A percentile compares a stretch with the other conserved stretches of the same genome.
Evolutionary conservation across 2,329 filamentous ascomycete species (phyloP).

Genomic region (Cladosporium oxysporum): DNA sequence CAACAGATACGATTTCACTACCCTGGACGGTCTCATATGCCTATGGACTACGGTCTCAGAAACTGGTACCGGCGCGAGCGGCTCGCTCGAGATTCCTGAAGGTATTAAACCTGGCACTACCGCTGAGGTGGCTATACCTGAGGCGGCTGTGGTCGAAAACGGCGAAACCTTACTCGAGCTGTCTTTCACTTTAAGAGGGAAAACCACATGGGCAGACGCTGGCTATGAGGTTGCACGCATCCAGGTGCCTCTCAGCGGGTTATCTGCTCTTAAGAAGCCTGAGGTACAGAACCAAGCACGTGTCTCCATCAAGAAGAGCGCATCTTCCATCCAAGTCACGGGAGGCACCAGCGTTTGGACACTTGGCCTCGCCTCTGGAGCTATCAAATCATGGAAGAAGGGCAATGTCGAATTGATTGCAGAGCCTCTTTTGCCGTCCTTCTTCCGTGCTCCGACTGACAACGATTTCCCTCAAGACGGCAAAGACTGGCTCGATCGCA

Average conservation of each 20-base stretch:
- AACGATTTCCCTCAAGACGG: slow-evolving; percentile 60
- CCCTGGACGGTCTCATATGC: slow-evolving; percentile 39
- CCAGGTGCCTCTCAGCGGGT: slow-evolving; percentile 32
- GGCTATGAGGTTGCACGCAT: slow-evolving; percentile 42
- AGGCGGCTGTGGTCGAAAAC: not conserved
- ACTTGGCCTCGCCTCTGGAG: slow-evolving; percentile 27
- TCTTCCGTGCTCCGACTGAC: slow-evolving; percentile 67
- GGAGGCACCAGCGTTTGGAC: slow-evolving; percentile 23
- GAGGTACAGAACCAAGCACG: not conserved
- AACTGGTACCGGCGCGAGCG: slow-evolving; percentile 22
- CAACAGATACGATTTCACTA: slow-evolving; percentile 37
- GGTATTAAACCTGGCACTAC: slow-evolving; percentile 26
- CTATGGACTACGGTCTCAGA: slow-evolving; percentile 25
- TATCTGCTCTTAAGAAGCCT: slow-evolving; percentile 21
- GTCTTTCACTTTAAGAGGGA: slow-evolving; percentile 38
- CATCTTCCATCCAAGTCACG: slow-evolving; percentile 1
- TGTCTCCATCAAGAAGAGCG: slow-evolving; percentile 3
- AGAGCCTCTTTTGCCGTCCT: slow-evolving; percentile 33
- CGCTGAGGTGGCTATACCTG: slow-evolving; percentile 25
- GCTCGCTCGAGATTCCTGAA: slow-evolving; percentile 16
- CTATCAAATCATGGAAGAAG: slow-evolving; percentile 31
- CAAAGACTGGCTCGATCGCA: slow-evolving; percentile 55
- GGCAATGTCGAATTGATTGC: slow-evolving; percentile 26
- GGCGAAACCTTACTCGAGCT: slow-evolving; percentile 28
- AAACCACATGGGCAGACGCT: slow-evolving; percentile 35